Base-by-base conservation (phyloP, 2,329 filamentous ascomycete genomes). In the Lachnellula suecica region DNA sequence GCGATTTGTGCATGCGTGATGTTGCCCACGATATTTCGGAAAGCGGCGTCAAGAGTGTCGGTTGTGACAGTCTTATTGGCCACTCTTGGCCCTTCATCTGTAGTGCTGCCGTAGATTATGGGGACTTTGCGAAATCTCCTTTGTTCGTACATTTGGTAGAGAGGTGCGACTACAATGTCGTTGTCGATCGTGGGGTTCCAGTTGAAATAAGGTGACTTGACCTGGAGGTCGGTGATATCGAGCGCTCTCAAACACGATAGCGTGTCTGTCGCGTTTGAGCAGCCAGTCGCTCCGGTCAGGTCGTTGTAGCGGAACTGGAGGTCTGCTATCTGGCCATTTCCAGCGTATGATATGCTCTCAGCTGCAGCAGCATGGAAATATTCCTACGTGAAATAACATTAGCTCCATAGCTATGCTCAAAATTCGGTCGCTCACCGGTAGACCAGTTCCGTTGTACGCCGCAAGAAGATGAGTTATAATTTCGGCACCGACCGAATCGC, bases 401-500 rank as follows among this genome's bases (percentile, higher is more conserved):
- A n/a, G n/a, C n/a, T n/a, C n/a, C n/a, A n/a, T n/a, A n/a, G n/a
- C n/a, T n/a, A n/a, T n/a, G n/a, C n/a, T n/a, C n/a, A n/a, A n/a
- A n/a, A n/a, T n/a, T n/a, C 27, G 38, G 9, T 22, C 17, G 23
- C 34, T 11, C 46, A 53, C 51, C 2, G 56, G 56, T 20, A 56
- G 49, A 1, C 53, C 51, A 9, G 45, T 44, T 11, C 77, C 79
- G 4, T 73, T 74, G 45, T 77, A 75, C 0, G 78, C 77, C 1
- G 73, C 81, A 41, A 89, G 73, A 25, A 87, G 81, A 31, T 86
- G 72, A 22, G 74, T 78, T 17, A 89, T 74, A 7, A 82, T 82
- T 1, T 75, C 79, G 5, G 78, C 86, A 2, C 87, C 87, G 4
- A 86, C 85, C 48, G 82, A 86, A 58, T 79, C 81, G 9, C 87